Evolutionary conservation across 2,329 filamentous ascomycete genomes (phyloP).

Genomic region (Paecilomyces variotii): DNA sequence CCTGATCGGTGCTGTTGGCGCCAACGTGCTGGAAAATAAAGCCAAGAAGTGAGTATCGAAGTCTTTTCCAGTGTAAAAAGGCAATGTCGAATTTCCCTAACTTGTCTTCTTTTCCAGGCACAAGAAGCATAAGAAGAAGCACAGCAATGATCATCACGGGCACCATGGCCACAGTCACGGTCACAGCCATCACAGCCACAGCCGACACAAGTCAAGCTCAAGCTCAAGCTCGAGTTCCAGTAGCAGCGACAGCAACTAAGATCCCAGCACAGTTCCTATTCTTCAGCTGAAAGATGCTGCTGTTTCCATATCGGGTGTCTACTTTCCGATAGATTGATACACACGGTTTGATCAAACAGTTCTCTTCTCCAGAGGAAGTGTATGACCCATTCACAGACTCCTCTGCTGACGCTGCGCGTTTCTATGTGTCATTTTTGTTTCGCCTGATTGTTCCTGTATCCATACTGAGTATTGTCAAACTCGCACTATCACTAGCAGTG

Average conservation of each 20-base stretch:
- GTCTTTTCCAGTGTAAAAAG: not conserved
- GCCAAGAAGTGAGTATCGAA: slow-evolving; percentile 17
- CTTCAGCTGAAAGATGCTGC: not conserved
- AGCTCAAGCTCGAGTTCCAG: slow-evolving; percentile 1
- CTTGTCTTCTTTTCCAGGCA: slow-evolving; percentile 8
- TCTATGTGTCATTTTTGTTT: not conserved
- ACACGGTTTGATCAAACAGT: not conserved
- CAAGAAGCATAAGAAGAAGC: slow-evolving; percentile 17
- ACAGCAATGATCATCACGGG: slow-evolving; percentile 16
- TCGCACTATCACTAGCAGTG: not conserved
- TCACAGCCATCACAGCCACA: not conserved
- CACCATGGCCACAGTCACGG: slow-evolving; percentile 12
- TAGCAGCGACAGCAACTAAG: not conserved
- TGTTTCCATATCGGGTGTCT: not conserved
- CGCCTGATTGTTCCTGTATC: not conserved
- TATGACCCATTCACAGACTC: not conserved
- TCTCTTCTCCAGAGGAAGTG: not conserved
- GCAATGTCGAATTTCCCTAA: not conserved
- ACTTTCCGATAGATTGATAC: not conserved
- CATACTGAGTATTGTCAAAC: not conserved
- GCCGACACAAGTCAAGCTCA: not conserved
- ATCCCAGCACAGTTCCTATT: not conserved
- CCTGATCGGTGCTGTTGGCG: slow-evolving; percentile 24
- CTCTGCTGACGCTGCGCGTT: not conserved
- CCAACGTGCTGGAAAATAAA: slow-evolving; percentile 17